Evolutionary conservation across 75 land plant species (phyloP).

Genomic region (Pinus taeda): DNA sequence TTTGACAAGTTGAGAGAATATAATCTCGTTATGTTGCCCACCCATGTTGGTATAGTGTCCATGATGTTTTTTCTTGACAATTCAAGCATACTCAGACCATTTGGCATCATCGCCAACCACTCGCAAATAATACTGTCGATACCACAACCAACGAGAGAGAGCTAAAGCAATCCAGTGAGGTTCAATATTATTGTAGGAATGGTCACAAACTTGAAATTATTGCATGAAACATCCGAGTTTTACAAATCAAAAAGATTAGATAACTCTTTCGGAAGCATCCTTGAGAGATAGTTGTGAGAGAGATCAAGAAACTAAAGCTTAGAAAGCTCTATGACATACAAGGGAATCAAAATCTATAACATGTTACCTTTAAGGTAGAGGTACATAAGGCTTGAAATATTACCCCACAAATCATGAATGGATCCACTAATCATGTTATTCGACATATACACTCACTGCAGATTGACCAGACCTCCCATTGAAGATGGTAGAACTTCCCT

Average conservation of each 20-base stretch:
- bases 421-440: constrained; percentile 30
- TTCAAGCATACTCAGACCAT: neutral
- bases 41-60: too few species aligned
- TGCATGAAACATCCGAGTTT: constrained; percentile 29
- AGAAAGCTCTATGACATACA: constrained; percentile 26
- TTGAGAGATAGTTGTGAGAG: constrained; percentile 33
- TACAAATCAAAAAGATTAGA: constrained; percentile 29
- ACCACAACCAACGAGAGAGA: constrained; percentile 26
- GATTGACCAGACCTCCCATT: constrained; percentile 16
- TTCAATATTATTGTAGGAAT: constrained; percentile 15
- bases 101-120: neutral
- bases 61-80: too few species aligned
- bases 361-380: constrained; percentile 22
- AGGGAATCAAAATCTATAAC: constrained; percentile 33
- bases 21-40: too few species aligned
- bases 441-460: constrained; percentile 22
- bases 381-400: constrained; percentile 14
- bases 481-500: neutral
- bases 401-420: constrained; percentile 26
- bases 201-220: constrained; percentile 15
- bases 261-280: constrained; percentile 32
- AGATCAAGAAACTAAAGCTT: constrained; percentile 9
- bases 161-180: constrained; percentile 16
- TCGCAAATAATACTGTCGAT: constrained; percentile 19
- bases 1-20: too few species aligned